Evolutionary conservation across 75 land plant genomes (phyloP), one percentile per base, ranked within the genome.

Genomic region (Ceratopteris richardii): DNA sequence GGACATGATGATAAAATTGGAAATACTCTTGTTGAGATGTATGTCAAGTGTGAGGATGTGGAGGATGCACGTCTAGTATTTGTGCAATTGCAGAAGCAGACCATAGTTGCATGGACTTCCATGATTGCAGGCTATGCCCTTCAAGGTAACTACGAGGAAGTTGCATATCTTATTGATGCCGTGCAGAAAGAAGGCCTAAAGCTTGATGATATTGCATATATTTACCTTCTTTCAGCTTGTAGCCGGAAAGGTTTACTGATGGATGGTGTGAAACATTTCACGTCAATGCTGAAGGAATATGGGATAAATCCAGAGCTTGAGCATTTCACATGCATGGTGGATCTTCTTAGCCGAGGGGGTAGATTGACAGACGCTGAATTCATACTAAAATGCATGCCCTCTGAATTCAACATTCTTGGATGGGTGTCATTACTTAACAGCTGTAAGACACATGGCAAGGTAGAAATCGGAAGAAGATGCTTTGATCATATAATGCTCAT

Each of bases 31-130:
- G 47, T 80, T 19, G 31, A 56, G 0, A 67, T 66, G 23, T 69
- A 65, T 57, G 68, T 68, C 9, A 66, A 54, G n/a, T 61, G 61
- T 21, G 11, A 69, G 19, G 53, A 28, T 14, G 6, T 54, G 1
- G 61, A 70, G 18, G 19, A 60, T 20, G 83, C 80, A 0, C 56
- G 75, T 10, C 19, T 24, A 42, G 13, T 80, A 56, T 80, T 77
- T 54, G 64, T 63, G 18, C 58, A 63, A 20, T 63, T 62, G 48
- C 75, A 66, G 7, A 31, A 52, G 18, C 51, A 43, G 18, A 54
- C 57, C 37, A 31, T 33, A 19, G 58, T 63, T 28, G 64, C 67
- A 37, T 68, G 71, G 71, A 68, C 28, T 40, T 25, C 68, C n/a
- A 68, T 68, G 71, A 62, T 68, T 52, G 29, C 55, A 18, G 71